Conservation (phyloP, 2,329 filamentous ascomycete species). For the Fusarium anguioides region DNA sequence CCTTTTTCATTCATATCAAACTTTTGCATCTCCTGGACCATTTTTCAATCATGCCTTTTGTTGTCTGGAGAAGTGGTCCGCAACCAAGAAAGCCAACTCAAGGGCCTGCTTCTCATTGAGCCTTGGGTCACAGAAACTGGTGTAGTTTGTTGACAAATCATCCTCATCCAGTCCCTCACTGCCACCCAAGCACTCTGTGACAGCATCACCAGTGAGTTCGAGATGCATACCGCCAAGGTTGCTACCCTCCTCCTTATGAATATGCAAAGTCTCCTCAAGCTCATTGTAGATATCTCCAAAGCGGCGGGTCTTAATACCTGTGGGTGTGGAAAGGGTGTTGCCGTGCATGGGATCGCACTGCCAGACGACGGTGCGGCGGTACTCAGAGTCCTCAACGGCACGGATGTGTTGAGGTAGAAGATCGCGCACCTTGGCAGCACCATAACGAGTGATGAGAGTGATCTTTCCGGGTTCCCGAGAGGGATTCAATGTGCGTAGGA, state of each 20-base stretch:
- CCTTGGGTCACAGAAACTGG: slow-evolving; percentile 93
- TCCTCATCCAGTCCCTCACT: slow-evolving; percentile 88
- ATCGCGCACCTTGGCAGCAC: slow-evolving; percentile 77
- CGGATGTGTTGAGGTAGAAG: slow-evolving; percentile 88
- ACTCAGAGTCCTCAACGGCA: slow-evolving; percentile 84
- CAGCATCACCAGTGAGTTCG: slow-evolving; percentile 93
- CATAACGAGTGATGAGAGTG: slow-evolving; percentile 95
- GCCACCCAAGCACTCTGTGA: slow-evolving; percentile 95
- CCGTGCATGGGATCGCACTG: slow-evolving; percentile 99
- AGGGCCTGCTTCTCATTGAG: slow-evolving; percentile 98
- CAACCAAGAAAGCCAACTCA: slow-evolving; percentile 92
- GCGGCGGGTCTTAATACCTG: slow-evolving; percentile 89
- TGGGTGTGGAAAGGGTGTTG: slow-evolving; percentile 74
- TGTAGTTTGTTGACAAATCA: slow-evolving; percentile 90
- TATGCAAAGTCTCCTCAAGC: slow-evolving; percentile 81
- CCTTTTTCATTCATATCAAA: not conserved
- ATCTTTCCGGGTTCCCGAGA: slow-evolving; percentile 86
- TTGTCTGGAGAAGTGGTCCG: slow-evolving; percentile 74
- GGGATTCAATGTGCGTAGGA: slow-evolving; percentile 90
- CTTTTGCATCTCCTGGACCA: not conserved
- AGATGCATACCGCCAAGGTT: slow-evolving; percentile 95
- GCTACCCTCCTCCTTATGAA: slow-evolving; percentile 85
- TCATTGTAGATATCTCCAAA: slow-evolving; percentile 93
- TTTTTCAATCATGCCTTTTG: slow-evolving; percentile 22
- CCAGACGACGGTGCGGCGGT: slow-evolving; percentile 80